These are phyloP conservation scores for Cercospora citrullina DNA, from an alignment of 2,329 filamentous ascomycete species.

Conservation along the genomic window DNA sequence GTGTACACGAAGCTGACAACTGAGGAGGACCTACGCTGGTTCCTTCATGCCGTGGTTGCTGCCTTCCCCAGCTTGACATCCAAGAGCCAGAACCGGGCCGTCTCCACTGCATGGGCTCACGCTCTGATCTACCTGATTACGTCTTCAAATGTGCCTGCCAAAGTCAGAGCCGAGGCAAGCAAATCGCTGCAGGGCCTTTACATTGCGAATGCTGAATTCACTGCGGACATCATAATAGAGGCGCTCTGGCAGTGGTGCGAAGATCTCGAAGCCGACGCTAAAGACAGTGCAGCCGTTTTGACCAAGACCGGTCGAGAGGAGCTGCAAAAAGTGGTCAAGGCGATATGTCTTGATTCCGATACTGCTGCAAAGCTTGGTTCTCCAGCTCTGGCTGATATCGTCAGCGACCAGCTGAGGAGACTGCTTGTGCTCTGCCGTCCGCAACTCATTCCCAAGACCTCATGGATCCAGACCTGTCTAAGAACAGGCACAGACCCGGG, in stretches of 20 bases:
- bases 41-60: slow-evolving; percentile 67
- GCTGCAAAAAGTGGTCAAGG: slow-evolving; percentile 61
- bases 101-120: slow-evolving; percentile 66
- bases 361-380: slow-evolving; percentile 49
- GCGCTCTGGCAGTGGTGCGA: slow-evolving; percentile 81
- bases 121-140: slow-evolving; percentile 78
- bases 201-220: slow-evolving; percentile 56
- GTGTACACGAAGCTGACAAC: slow-evolving; percentile 77
- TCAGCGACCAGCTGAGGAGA: slow-evolving; percentile 72
- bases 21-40: slow-evolving; percentile 78
- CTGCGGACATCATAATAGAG: slow-evolving; percentile 59
- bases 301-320: slow-evolving; percentile 65
- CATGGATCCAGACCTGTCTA: slow-evolving; percentile 88
- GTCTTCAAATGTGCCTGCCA: slow-evolving; percentile 60
- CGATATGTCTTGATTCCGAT: slow-evolving; percentile 63
- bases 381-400: slow-evolving; percentile 48
- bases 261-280: slow-evolving; percentile 67
- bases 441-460: slow-evolving; percentile 72
- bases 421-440: slow-evolving; percentile 76
- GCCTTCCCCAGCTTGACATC: slow-evolving; percentile 45
- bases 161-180: slow-evolving; percentile 64
- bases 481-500: slow-evolving; percentile 81
- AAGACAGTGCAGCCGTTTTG: slow-evolving; percentile 69
- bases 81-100: slow-evolving; percentile 43
- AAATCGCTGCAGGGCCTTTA: slow-evolving; percentile 66